Evolutionary conservation across 805 yeast genomes (phyloP).

Genomic region (Brettanomyces naardenensis): DNA sequence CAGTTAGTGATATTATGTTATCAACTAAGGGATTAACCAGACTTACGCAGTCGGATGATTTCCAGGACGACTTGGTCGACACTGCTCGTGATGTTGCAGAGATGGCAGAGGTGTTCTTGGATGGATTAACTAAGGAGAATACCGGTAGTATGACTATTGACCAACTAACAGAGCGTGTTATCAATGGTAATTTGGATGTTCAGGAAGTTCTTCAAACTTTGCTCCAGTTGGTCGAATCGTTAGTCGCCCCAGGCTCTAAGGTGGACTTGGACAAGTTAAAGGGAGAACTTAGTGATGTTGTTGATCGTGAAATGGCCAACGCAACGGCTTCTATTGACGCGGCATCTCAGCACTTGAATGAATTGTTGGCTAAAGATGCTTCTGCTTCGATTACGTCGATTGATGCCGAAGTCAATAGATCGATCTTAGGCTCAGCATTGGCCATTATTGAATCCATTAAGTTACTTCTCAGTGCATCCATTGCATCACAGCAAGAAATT

Average conservation of each 20-base stretch:
- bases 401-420: conserved; percentile 65
- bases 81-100: conserved; percentile 51
- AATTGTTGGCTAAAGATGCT: conserved; percentile 38
- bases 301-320: conserved; percentile 62
- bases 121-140: conserved; percentile 44
- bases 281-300: conserved; percentile 61
- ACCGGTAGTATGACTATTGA: conserved; percentile 47
- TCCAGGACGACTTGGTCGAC: conserved; percentile 42
- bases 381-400: conserved; percentile 46
- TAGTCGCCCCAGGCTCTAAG: conserved; percentile 30
- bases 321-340: conserved; percentile 64
- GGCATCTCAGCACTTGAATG: conserved; percentile 54
- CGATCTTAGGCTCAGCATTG: conserved; percentile 69
- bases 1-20: conserved; percentile 54
- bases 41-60: conserved; percentile 39
- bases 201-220: conserved; percentile 63
- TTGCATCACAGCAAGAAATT: conserved; percentile 76
- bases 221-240: conserved; percentile 44
- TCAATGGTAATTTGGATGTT: conserved; percentile 64
- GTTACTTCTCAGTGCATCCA: conserved; percentile 62
- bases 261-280: conserved; percentile 17
- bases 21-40: conserved; percentile 65
- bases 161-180: conserved; percentile 68
- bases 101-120: conserved; percentile 54
- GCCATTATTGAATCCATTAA: conserved; percentile 76